phyloP scores from a whole-genome alignment of 495 filamentous ascomycete genomes.

The Xanthoparmelia taractica region DNA sequence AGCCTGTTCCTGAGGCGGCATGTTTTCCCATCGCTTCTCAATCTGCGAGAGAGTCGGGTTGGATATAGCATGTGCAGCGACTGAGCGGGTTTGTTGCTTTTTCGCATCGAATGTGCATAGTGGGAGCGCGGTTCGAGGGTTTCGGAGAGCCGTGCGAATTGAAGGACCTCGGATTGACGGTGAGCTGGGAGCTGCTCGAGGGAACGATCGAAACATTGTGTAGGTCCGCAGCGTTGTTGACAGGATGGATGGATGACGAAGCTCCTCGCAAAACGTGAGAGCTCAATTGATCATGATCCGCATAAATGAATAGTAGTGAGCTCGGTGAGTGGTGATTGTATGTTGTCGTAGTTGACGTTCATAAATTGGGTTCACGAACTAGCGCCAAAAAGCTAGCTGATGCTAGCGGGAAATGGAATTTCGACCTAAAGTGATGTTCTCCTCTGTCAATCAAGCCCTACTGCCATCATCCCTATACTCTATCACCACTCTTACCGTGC shows the following conservation, averaged over 20 bases:
- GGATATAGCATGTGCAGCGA: slow-evolving; percentile 80
- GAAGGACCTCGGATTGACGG: slow-evolving; percentile 18
- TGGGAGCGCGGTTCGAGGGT: slow-evolving; percentile 5
- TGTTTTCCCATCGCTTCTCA: slow-evolving; percentile 96
- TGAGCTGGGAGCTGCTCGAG: slow-evolving; percentile 24
- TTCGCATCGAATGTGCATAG: slow-evolving; percentile 14
- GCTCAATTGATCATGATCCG: slow-evolving; percentile 23
- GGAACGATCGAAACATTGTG: slow-evolving; percentile 27
- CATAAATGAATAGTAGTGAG: slow-evolving; percentile 6
- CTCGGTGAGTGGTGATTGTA: neutral
- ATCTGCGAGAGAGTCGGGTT: slow-evolving; percentile 96
- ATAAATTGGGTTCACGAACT: slow-evolving; percentile 10
- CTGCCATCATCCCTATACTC: slow-evolving; percentile 13
- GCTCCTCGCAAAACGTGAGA: slow-evolving; percentile 16
- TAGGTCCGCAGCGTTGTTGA: neutral
- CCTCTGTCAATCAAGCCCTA: slow-evolving; percentile 13
- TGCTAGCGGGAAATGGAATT: slow-evolving; percentile 7
- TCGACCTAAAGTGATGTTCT: slow-evolving; percentile 8
- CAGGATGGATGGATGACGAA: slow-evolving; percentile 8
- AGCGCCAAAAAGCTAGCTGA: slow-evolving; percentile 11
- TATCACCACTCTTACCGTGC: slow-evolving; percentile 31
- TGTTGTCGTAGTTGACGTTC: slow-evolving; percentile 7
- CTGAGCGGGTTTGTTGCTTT: slow-evolving; percentile 53
- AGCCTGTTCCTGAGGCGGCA: slow-evolving; percentile 97
- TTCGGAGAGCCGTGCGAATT: slow-evolving; percentile 13